Conservation (phyloP, 768 basidiomycete species). For the Lactifluus echinatus region DNA sequence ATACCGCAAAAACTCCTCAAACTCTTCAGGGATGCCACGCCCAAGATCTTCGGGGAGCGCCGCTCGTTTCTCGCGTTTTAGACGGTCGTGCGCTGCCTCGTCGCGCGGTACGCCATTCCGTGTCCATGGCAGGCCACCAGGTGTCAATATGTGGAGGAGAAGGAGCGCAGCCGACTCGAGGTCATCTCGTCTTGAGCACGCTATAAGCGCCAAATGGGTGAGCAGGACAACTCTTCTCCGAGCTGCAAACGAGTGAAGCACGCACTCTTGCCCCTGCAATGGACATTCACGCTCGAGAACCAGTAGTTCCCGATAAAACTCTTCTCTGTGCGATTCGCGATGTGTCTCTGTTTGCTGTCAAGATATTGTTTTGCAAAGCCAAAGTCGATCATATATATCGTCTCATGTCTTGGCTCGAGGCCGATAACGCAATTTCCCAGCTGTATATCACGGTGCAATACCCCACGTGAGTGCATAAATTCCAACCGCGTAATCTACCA, state of each 20-base stretch:
- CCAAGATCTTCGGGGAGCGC: conserved; percentile 61
- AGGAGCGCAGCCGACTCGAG: conserved; percentile 70
- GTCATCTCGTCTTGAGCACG: conserved; percentile 72
- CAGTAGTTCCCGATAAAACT: conserved; percentile 82
- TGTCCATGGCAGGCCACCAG: conserved; percentile 69
- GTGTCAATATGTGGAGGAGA: conserved; percentile 73
- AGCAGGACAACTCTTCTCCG: neutral
- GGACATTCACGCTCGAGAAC: conserved; percentile 72
- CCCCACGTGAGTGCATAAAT: conserved; percentile 64
- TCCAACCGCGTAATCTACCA: conserved; percentile 60
- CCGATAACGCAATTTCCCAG: conserved; percentile 71
- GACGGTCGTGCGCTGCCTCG: conserved; percentile 47
- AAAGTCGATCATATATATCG: conserved; percentile 79
- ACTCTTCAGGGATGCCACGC: conserved; percentile 56
- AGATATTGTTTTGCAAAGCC: conserved; percentile 76
- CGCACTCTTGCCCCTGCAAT: conserved; percentile 66
- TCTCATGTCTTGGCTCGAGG: conserved; percentile 44
- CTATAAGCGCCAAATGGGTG: conserved; percentile 29
- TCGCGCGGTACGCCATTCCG: conserved; percentile 73
- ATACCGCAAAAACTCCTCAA: conserved; percentile 70
- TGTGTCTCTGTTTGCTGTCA: conserved; percentile 54
- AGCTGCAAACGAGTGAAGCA: neutral
- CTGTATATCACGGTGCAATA: conserved; percentile 73
- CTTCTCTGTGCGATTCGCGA: conserved; percentile 55
- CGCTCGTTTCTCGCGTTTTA: conserved; percentile 56